These are phyloP conservation scores for Pseudogymnoascus sp. DNA, from an alignment of 2,329 filamentous ascomycete species.

Conservation along the genomic window DNA sequence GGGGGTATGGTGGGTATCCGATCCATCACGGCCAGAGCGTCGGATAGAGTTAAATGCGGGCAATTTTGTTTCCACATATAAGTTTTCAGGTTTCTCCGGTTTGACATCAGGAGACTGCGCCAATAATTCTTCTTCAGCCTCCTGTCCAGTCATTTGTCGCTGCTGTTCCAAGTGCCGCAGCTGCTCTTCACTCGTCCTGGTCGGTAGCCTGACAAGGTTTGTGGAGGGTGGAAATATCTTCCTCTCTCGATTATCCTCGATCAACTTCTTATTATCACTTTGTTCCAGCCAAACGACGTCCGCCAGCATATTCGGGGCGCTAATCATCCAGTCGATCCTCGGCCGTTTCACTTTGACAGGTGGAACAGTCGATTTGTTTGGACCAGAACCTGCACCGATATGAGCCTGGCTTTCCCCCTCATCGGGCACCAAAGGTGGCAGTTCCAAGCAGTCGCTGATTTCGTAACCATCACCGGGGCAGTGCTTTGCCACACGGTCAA, in stretches of 20 bases:
- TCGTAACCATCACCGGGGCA: slow-evolving; percentile 21
- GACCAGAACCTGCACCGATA: slow-evolving; percentile 20
- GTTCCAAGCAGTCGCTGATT: slow-evolving; percentile 30
- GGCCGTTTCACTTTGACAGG: slow-evolving; percentile 57
- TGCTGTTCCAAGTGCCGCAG: not conserved
- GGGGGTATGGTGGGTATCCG: not conserved
- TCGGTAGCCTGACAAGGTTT: slow-evolving; percentile 17
- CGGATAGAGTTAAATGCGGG: slow-evolving; percentile 28
- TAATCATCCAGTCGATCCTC: slow-evolving; percentile 75
- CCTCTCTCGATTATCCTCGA: slow-evolving; percentile 70
- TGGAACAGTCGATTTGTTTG: slow-evolving; percentile 20
- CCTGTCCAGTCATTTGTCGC: not conserved
- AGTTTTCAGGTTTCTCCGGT: slow-evolving; percentile 16
- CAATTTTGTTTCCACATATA: slow-evolving; percentile 25
- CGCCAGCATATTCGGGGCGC: slow-evolving; percentile 77
- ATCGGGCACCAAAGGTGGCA: slow-evolving; percentile 33
- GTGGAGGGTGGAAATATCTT: slow-evolving; percentile 54
- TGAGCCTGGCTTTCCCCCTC: not conserved
- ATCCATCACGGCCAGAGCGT: slow-evolving; percentile 12
- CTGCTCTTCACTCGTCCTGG: not conserved
- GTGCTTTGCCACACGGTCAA: slow-evolving; percentile 49
- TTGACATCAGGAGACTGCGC: slow-evolving; percentile 13
- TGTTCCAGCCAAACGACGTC: slow-evolving; percentile 89
- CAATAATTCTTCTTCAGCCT: not conserved
- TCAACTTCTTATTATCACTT: slow-evolving; percentile 65